These are phyloP conservation scores for Sclerotinia glacialis DNA, from an alignment of 2,329 filamentous ascomycete species.

Conservation along the genomic window DNA sequence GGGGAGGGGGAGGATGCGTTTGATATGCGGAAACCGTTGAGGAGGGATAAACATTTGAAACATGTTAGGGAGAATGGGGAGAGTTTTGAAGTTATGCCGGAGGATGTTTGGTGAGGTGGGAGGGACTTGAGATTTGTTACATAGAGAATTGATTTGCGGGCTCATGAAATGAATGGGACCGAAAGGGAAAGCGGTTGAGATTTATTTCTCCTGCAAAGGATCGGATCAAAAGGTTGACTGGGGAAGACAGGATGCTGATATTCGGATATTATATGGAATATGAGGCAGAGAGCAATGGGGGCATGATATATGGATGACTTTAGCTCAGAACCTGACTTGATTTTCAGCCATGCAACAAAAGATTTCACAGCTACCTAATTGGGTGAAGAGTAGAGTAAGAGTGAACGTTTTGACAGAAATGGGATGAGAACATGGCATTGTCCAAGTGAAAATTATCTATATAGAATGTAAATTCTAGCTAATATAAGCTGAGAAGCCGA, in stretches of 20 bases:
- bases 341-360: no score
- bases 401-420: no score
- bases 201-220: neutral
- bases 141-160: no score
- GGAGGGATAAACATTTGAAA: slow-evolving; percentile 70
- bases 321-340: no score
- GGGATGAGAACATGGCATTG: neutral
- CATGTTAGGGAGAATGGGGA: slow-evolving; percentile 82
- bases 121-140: neutral
- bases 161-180: neutral
- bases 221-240: neutral
- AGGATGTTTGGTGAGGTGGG: slow-evolving; percentile 72
- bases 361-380: no score
- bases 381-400: no score
- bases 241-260: neutral
- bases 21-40: slow-evolving; percentile 93
- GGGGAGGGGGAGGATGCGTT: slow-evolving; percentile 86
- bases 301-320: no score
- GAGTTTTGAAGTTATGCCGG: slow-evolving; percentile 70
- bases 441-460: neutral
- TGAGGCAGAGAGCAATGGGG: neutral
- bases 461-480: neutral
- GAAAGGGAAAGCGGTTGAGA: neutral
- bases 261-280: neutral
- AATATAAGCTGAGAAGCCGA: no score